These are phyloP conservation scores for Plenodomus biglobosus DNA, from an alignment of 2,329 filamentous ascomycete species.

Conservation along the genomic window DNA sequence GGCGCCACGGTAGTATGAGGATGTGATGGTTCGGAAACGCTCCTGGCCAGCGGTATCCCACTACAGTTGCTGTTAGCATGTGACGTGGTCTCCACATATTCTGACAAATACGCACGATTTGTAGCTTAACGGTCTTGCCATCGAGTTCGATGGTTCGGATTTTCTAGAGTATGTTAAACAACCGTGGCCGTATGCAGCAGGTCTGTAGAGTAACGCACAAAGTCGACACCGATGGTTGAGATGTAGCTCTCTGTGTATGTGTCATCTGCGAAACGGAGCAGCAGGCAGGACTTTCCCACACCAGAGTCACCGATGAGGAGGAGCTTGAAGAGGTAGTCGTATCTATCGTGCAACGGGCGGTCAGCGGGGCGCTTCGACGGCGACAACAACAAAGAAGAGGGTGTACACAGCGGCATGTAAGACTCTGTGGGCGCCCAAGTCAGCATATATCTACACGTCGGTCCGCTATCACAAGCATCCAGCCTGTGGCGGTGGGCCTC, in stretches of 20 bases:
- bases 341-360: conserved; percentile 61
- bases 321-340: conserved; percentile 99
- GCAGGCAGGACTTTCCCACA: conserved; percentile 99
- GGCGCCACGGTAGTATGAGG: conserved; percentile 97
- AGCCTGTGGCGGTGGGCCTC: conserved; percentile 34
- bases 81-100: neutral
- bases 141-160: conserved; percentile 99
- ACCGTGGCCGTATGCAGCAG: conserved; percentile 36
- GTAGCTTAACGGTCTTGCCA: conserved; percentile 98
- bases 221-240: conserved; percentile 98
- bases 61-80: conserved; percentile 53
- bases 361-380: conserved; percentile 20
- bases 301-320: conserved; percentile 99
- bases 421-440: conserved; percentile 32
- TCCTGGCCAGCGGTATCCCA: conserved; percentile 99
- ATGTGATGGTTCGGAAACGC: conserved; percentile 99
- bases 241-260: conserved; percentile 99
- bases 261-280: conserved; percentile 85
- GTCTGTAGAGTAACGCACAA: conserved; percentile 48
- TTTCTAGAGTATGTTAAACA: conserved; percentile 66
- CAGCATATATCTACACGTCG: conserved; percentile 22
- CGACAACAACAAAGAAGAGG: conserved; percentile 4
- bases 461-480: conserved; percentile 10
- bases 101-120: conserved; percentile 64
- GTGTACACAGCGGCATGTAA: conserved; percentile 3